Conservation (phyloP, 352 stramenopile genomes). For the Globisporangium carolinianum region DNA sequence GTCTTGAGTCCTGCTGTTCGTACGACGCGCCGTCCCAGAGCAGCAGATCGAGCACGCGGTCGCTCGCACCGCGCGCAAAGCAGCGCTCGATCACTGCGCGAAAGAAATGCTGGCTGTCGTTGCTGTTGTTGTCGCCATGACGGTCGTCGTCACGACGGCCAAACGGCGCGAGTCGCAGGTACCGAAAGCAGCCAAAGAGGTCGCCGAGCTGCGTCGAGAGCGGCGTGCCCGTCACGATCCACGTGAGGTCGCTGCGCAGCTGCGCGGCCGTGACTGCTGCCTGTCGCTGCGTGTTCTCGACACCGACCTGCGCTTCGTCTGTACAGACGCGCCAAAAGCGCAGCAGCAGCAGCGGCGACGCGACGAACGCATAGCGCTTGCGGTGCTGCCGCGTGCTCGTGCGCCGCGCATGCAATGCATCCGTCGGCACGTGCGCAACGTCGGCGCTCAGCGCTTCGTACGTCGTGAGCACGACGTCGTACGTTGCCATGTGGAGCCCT, state of each 20-base stretch:
- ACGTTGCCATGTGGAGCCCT: constrained; percentile 49
- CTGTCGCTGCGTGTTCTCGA: constrained; percentile 71
- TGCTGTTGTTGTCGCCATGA: constrained; percentile 9
- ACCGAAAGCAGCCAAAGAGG: constrained; percentile 80
- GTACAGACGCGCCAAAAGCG: constrained; percentile 88
- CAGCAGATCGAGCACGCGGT: constrained; percentile 43
- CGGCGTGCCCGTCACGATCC: constrained; percentile 89
- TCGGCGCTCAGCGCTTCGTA: constrained; percentile 86
- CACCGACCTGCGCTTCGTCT: constrained; percentile 89
- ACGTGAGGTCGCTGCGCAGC: constrained; percentile 58
- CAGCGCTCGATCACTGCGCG: constrained; percentile 23
- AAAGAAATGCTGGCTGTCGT: constrained; percentile 24
- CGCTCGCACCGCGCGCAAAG: constrained; percentile 29
- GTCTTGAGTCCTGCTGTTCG: background rate
- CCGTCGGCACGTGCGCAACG: constrained; percentile 62
- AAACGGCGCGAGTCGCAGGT: constrained; percentile 50
- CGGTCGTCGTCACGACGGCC: constrained; percentile 15
- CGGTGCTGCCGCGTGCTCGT: constrained; percentile 41
- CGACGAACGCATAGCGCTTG: constrained; percentile 82
- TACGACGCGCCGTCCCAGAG: constrained; percentile 24
- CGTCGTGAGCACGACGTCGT: constrained; percentile 89
- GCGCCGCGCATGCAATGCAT: constrained; percentile 31
- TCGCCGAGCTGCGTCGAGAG: constrained; percentile 78
- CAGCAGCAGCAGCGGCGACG: constrained; percentile 83
- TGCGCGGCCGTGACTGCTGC: constrained; percentile 79